Conservation (phyloP, 192 early-diverging fungal genomes). For the Powellomyces hirtus region DNA sequence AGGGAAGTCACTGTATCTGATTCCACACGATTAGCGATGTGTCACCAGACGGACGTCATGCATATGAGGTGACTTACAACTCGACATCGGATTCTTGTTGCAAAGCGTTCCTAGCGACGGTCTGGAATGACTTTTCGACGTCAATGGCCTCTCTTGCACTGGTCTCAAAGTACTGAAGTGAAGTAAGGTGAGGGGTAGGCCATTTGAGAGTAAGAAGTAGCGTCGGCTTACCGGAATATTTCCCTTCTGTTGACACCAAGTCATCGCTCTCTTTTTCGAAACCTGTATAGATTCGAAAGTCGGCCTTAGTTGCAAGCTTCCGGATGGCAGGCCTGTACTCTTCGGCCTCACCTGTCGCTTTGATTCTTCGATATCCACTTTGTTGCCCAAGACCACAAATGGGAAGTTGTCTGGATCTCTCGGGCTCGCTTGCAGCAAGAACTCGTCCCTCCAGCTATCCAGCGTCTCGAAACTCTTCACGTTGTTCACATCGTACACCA, state of each 20-base stretch:
- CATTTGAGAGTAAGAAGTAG: not conserved
- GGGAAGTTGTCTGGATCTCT: conserved; percentile 97
- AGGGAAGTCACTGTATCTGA: conserved; percentile 74
- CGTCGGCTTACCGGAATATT: conserved; percentile 66
- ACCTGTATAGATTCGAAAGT: conserved; percentile 65
- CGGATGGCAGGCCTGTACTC: too few species aligned
- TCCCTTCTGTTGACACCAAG: conserved; percentile 95
- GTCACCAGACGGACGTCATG: too few species aligned
- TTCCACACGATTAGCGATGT: not conserved
- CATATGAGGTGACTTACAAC: conserved; percentile 49
- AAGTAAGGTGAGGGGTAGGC: not conserved
- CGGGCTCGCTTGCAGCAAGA: conserved; percentile 92
- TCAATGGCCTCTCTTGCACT: conserved; percentile 98
- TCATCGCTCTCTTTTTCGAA: conserved; percentile 91
- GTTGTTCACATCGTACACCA: conserved; percentile 96
- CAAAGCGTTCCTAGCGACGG: conserved; percentile 92
- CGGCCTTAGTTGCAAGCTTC: too few species aligned
- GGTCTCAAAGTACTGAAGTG: conserved; percentile 94
- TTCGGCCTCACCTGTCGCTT: conserved; percentile 71
- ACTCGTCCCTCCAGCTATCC: conserved; percentile 98
- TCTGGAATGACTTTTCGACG: conserved; percentile 96
- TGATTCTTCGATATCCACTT: conserved; percentile 95
- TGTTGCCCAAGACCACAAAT: conserved; percentile 99
- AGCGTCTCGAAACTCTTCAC: conserved; percentile 91
- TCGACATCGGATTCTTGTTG: conserved; percentile 90